Evolutionary conservation across 208 protist species (phyloP).

Genomic region (Trypanosoma mega): DNA sequence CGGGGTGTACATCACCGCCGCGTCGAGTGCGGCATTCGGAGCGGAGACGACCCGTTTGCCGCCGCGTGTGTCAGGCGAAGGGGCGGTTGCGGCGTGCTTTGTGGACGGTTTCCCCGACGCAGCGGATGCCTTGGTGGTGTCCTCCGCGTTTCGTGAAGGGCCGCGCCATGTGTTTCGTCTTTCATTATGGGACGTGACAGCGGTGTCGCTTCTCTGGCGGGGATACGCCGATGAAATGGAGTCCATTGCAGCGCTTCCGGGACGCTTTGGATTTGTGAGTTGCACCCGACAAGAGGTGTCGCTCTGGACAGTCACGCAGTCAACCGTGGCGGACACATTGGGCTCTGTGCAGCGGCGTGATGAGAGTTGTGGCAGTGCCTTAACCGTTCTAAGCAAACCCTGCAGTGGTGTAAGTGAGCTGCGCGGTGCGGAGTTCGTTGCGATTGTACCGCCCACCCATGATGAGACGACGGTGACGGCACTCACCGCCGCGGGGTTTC

Average conservation of each 20-base stretch:
- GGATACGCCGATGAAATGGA: slow-evolving; percentile 57
- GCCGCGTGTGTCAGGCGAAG: slow-evolving; percentile 49
- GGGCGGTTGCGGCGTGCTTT: slow-evolving; percentile 59
- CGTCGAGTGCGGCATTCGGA: slow-evolving; percentile 37
- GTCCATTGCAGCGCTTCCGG: slow-evolving; percentile 48
- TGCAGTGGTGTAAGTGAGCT: slow-evolving; percentile 69
- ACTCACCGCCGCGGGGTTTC: slow-evolving; percentile 56
- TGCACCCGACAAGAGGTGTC: slow-evolving; percentile 40
- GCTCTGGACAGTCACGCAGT: no score
- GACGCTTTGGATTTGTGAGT: slow-evolving; percentile 47
- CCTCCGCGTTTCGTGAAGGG: slow-evolving; percentile 44
- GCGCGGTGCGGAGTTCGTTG: slow-evolving; percentile 55
- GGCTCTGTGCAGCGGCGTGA: slow-evolving; percentile 3
- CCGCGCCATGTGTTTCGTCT: slow-evolving; percentile 35
- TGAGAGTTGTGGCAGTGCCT: background rate
- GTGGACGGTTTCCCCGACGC: slow-evolving; percentile 27
- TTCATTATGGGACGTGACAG: slow-evolving; percentile 54
- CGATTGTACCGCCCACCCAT: slow-evolving; percentile 16
- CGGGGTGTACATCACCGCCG: slow-evolving; percentile 68
- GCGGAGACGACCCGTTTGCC: slow-evolving; percentile 42
- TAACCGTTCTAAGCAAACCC: slow-evolving; percentile 54
- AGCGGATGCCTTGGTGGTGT: slow-evolving; percentile 60
- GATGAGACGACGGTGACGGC: slow-evolving; percentile 27
- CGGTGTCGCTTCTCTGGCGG: slow-evolving; percentile 57
- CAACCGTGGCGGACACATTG: background rate